A percentile compares a stretch with the other conserved stretches of the same genome.
Conservation (phyloP, 2,329 filamentous ascomycete species). For the Didymella pinodella region DNA sequence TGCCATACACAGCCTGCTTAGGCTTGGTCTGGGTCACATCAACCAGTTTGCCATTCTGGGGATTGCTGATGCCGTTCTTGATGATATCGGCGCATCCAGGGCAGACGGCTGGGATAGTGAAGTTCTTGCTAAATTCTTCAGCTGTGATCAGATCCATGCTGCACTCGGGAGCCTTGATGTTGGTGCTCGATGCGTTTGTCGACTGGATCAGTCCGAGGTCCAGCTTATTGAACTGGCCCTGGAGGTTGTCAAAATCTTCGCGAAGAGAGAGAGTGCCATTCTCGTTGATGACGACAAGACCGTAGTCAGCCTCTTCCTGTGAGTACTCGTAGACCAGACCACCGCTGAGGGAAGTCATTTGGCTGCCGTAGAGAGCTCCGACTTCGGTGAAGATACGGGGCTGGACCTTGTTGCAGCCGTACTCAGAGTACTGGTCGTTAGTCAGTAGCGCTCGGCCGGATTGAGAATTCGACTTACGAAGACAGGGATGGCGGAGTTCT, state of each 20-base stretch:
- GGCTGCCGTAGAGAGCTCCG: conserved; percentile 70
- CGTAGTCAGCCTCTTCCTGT: conserved; percentile 70
- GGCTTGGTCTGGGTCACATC: conserved; percentile 65
- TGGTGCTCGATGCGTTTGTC: conserved; percentile 64
- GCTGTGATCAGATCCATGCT: conserved; percentile 69
- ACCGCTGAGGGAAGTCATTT: conserved; percentile 78
- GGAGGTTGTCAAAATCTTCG: conserved; percentile 70
- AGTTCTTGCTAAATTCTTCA: conserved; percentile 75
- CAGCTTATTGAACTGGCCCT: conserved; percentile 76
- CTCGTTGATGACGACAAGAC: conserved; percentile 56
- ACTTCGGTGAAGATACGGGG: conserved; percentile 80
- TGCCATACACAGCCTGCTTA: conserved; percentile 64
- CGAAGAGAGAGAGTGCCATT: conserved; percentile 56
- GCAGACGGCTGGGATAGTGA: conserved; percentile 74
- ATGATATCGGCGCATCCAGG: conserved; percentile 78
- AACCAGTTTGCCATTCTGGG: conserved; percentile 66
- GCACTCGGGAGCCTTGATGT: conserved; percentile 70
- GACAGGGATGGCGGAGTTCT: conserved; percentile 71
- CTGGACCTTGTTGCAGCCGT: conserved; percentile 73
- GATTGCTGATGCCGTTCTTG: conserved; percentile 73
- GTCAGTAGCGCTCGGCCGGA: neutral
- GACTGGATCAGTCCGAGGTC: conserved; percentile 73
- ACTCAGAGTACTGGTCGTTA: conserved; percentile 69
- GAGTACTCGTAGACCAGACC: conserved; percentile 84
- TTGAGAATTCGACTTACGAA: conserved; percentile 57